Evolutionary conservation across 23 red algal genomes (phyloP).

Genomic region (Cyanidium caldarium): DNA sequence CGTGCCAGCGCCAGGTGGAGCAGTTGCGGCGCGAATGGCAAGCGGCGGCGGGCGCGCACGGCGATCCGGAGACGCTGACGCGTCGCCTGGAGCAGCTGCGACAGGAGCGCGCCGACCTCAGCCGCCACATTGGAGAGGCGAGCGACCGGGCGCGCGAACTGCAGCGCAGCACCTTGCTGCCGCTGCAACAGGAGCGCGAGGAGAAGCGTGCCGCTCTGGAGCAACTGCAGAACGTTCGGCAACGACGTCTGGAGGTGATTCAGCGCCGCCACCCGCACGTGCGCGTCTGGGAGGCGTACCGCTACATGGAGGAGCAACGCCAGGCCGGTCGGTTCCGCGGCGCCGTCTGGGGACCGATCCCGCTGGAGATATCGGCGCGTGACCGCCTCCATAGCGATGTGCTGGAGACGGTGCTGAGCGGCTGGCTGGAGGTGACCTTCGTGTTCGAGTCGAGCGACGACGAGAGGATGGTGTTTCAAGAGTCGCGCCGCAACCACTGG

Average conservation of each 20-base stretch:
- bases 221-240: background rate
- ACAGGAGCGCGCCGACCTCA: background rate
- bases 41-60: background rate
- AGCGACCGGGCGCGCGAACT: constrained; percentile 9
- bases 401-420: constrained; percentile 11
- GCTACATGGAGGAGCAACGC: background rate
- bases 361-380: constrained; percentile 1
- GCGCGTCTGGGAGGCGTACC: background rate
- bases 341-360: constrained; percentile 16
- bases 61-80: background rate
- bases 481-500: constrained; percentile 4
- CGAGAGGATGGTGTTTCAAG: constrained; percentile 7
- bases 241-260: background rate
- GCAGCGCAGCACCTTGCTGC: background rate
- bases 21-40: background rate
- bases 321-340: constrained; percentile 10
- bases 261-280: background rate
- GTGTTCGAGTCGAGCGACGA: constrained; percentile 17
- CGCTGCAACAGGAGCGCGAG: background rate
- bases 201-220: background rate
- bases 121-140: background rate
- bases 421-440: constrained; percentile 7
- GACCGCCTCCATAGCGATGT: constrained; percentile 10
- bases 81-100: background rate
- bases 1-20: constrained; percentile 2